Base-by-base conservation (phyloP, 345 rosid genomes). In the Sapria himalayana region DNA sequence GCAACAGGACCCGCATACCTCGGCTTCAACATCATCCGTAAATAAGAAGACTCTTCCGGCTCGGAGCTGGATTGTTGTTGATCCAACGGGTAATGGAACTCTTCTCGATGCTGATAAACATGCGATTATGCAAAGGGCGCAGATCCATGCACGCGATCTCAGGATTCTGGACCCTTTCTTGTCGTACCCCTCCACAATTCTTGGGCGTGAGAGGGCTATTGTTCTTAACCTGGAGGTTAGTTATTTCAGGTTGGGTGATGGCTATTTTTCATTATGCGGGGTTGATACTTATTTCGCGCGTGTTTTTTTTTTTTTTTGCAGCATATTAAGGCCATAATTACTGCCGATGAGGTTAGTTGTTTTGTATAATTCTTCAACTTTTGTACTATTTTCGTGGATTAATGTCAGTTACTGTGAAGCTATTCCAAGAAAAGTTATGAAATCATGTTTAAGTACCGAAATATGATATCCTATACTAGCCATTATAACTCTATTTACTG, bases 141-240 rank as follows among this genome's bases (percentile, higher is more conserved):
- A 79, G 64, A 84, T 89, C 63, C 98, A 84, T 65, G 98, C 98
- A 2, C 98, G 95, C 19, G 98, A 89, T 60, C 91, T 89, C 22
- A 72, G 95, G 37, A 80, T 84, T 55, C 77, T 89, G 39, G 98
- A 89, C 52, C 98, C 98, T 1, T 63, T 79, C 51, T 55, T 84
- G 10, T 89, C 95, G 10, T 84, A 84, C 29, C 98, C 98, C 34
- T 84, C 98, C 15, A 66, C 98, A 35, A 84, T 89, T 55, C 92
- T 89, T n/a, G 98, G 93, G 25, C 71, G 98, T n/a, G 98, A 89
- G 52, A 45, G 74, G 22, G 98, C 98, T 58, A 77, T 89, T 46
- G 98, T 89, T 7, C 64, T 89, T 40, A 89, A 89, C 58, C 63
- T 89, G 51, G 98, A 89, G 95, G 98, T 79, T 52, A 0, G 0